Conservation (phyloP, 1,139 yeast genomes). For the Kodamaea plutei region DNA sequence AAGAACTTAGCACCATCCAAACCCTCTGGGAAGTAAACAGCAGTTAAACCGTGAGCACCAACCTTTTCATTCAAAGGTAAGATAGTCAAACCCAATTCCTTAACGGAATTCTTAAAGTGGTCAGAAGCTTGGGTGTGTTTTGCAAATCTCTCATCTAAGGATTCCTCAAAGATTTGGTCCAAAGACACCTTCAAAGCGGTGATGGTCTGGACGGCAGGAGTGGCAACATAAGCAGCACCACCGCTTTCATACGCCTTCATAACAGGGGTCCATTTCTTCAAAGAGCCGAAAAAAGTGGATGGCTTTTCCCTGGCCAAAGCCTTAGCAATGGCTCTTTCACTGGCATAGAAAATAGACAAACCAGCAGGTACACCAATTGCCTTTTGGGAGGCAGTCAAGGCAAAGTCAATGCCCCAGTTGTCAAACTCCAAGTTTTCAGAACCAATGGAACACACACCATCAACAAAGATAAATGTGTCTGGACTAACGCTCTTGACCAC, state of each 20-base stretch:
- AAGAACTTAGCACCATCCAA: conserved; percentile 63
- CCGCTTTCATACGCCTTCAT: conserved; percentile 86
- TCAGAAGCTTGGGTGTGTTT: conserved; percentile 62
- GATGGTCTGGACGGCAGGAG: conserved; percentile 86
- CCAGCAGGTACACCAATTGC: conserved; percentile 97
- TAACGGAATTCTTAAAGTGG: conserved; percentile 56
- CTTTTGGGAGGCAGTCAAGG: conserved; percentile 89
- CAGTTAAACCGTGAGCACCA: conserved; percentile 87
- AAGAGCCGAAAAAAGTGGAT: conserved; percentile 66
- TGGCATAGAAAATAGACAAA: conserved; percentile 70
- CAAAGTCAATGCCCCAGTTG: conserved; percentile 86
- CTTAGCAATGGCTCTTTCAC: conserved; percentile 67
- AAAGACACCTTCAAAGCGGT: conserved; percentile 79
- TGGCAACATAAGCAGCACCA: conserved; percentile 83
- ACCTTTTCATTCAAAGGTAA: conserved; percentile 58
- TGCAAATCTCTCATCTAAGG: conserved; percentile 60
- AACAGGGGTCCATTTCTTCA: conserved; percentile 85
- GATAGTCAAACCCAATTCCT: conserved; percentile 60
- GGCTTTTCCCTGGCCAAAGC: conserved; percentile 55
- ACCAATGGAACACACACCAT: conserved; percentile 92
- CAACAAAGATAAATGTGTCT: conserved; percentile 78
- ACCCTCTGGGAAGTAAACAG: conserved; percentile 78
- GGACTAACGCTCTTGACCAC: conserved; percentile 67
- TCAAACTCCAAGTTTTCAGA: conserved; percentile 85
- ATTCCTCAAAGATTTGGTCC: conserved; percentile 59